phyloP scores from a whole-genome alignment of 2,329 filamentous ascomycete species.

The Ophiostoma piceae region DNA sequence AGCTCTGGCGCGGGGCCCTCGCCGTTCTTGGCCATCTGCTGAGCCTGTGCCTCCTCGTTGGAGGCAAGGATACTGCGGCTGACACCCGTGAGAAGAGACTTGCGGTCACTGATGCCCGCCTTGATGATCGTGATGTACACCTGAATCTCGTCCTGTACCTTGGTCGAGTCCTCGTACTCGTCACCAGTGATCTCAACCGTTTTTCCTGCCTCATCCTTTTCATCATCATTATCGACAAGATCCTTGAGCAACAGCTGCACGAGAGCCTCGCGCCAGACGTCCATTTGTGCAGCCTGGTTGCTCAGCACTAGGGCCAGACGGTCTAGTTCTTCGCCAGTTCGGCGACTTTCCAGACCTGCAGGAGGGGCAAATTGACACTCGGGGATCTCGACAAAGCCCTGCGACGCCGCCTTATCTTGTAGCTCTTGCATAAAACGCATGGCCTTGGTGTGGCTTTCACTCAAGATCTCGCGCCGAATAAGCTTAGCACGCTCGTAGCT shows the following conservation, averaged over 20 bases:
- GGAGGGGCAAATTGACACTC: constrained; percentile 50
- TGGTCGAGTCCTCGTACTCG: constrained; percentile 83
- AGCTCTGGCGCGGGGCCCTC: constrained; percentile 67
- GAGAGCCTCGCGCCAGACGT: constrained; percentile 69
- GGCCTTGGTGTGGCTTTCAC: constrained; percentile 52
- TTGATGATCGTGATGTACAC: constrained; percentile 77
- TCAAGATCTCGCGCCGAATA: constrained; percentile 73
- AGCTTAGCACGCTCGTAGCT: constrained; percentile 73
- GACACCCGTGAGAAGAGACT: constrained; percentile 69
- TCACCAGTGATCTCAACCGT: constrained; percentile 66
- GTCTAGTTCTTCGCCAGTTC: constrained; percentile 61
- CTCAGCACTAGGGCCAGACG: constrained; percentile 62
- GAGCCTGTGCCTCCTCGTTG: constrained; percentile 62
- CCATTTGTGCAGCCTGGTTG: constrained; percentile 63
- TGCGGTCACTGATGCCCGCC: constrained; percentile 71
- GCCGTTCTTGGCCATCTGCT: constrained; percentile 54
- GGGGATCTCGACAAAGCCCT: constrained; percentile 58
- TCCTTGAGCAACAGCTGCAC: constrained; percentile 66
- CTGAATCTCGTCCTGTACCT: constrained; percentile 81
- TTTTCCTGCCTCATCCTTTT: constrained; percentile 56
- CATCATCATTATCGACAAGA: constrained; percentile 78
- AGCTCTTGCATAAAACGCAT: constrained; percentile 60
- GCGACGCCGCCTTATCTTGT: constrained; percentile 45
- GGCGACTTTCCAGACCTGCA: constrained; percentile 67
- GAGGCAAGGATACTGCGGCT: constrained; percentile 64